Evolutionary conservation across 768 basidiomycete species (phyloP).

Genomic region (Auriscalpium orientale): DNA sequence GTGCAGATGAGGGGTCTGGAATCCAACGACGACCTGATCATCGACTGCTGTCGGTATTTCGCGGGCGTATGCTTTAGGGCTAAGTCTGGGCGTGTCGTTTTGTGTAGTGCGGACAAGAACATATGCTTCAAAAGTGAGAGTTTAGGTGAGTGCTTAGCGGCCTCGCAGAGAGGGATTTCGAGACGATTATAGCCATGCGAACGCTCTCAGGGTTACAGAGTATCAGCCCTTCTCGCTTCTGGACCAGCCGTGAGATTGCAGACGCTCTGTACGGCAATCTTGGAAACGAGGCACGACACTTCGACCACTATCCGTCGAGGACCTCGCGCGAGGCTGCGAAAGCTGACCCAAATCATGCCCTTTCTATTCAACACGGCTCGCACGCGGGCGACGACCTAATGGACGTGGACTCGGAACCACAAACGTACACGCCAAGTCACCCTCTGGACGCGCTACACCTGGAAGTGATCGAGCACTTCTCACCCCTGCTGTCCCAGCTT

Average conservation of each 20-base stretch:
- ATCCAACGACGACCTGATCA: conserved; percentile 59
- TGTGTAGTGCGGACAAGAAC: conserved; percentile 67
- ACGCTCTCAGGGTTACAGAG: conserved; percentile 6
- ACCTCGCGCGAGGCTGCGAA: conserved; percentile 10
- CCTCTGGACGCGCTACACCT: conserved; percentile 60
- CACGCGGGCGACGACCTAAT: conserved; percentile 29
- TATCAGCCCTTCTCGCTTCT: conserved; percentile 10
- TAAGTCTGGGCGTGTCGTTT: conserved; percentile 29
- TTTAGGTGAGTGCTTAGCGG: conserved; percentile 8
- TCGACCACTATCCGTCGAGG: conserved; percentile 23
- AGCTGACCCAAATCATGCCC: too few relatives aligned
- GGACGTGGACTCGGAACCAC: conserved; percentile 53
- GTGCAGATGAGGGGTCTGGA: conserved; percentile 26
- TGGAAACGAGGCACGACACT: conserved; percentile 29
- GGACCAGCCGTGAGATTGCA: conserved; percentile 48
- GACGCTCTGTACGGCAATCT: conserved; percentile 33
- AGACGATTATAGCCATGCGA: not conserved
- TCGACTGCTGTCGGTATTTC: conserved; percentile 72
- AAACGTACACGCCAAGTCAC: conserved; percentile 37
- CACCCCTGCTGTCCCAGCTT: conserved; percentile 49
- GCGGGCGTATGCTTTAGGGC: conserved; percentile 27
- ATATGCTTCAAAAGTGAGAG: conserved; percentile 47
- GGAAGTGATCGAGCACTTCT: conserved; percentile 65
- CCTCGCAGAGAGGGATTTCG: not conserved
- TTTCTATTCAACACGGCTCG: not conserved